These are phyloP conservation scores for Omphalea diandra DNA, from an alignment of 441 rosid species.

Conservation along the genomic window DNA sequence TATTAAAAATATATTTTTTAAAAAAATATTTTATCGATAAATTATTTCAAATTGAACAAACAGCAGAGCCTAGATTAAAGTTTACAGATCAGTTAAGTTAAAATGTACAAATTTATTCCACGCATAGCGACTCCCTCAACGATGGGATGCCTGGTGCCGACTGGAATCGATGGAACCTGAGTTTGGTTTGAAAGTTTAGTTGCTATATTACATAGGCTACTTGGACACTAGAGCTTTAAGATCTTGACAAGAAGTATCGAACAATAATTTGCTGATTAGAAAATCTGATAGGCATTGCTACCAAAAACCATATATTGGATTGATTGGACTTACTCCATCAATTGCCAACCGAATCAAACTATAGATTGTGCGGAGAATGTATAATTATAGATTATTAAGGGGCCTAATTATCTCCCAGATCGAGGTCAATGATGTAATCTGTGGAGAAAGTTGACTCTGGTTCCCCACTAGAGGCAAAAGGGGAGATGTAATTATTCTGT, in stretches of 20 bases:
- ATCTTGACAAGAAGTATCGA: slow-evolving; percentile 7
- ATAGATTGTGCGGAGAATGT: slow-evolving; percentile 3
- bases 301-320: neutral
- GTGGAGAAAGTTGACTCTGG: slow-evolving; percentile 40
- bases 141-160: too few species aligned
- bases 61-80: too few species aligned
- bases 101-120: too few species aligned
- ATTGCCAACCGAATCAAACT: slow-evolving; percentile 21
- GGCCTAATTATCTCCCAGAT: slow-evolving; percentile 25
- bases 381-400: slow-evolving; percentile 25
- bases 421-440: slow-evolving; percentile 36
- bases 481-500: slow-evolving; percentile 24
- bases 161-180: too few species aligned
- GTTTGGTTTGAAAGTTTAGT: too few species aligned
- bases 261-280: slow-evolving; percentile 20
- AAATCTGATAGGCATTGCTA: neutral
- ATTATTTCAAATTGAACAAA: too few species aligned
- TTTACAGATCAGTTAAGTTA: too few species aligned
- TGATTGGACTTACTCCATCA: slow-evolving; percentile 25
- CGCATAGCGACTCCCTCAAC: too few species aligned
- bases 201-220: too few species aligned
- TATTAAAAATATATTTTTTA: too few species aligned
- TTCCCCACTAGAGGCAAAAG: slow-evolving; percentile 31
- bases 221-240: too few species aligned
- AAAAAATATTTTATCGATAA: too few species aligned